Evolutionary conservation across 495 filamentous ascomycete genomes (phyloP), one percentile per base, ranked within the genome.

Genomic region (Staphylotrichum longicolle): DNA sequence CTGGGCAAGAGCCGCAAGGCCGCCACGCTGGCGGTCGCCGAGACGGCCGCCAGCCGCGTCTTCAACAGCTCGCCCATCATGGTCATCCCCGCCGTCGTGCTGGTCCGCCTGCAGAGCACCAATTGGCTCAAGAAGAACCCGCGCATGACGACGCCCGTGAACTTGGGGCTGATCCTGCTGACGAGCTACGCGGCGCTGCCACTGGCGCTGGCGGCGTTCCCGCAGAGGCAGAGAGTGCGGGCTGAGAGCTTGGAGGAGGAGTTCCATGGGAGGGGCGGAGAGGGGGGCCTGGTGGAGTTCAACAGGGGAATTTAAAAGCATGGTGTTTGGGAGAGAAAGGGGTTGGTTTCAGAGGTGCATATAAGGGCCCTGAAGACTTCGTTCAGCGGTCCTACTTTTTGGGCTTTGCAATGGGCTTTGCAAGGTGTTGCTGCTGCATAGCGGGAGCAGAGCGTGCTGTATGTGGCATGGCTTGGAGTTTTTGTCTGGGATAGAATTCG

Each of bases 61-160:
- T 75, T 98, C 63, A 98, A 97, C 74, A 88, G 91, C 57, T 96
- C 89, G 3, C 94, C 94, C 0, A 93, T 98, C 75, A 98, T 98
- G 94, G 91, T 95, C 4, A 76, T 98, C 30, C 94, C 94, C 30
- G 89, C 93, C 33, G 76, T 97, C 63, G 76, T 93, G 42, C 80
- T 96, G 59, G 88, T 96, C n/a, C 77, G 85, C 54, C 74, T 97
- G 58, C 93, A 96, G 80, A 80, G 82, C 70, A 86, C 82, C 30
- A 73, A 84, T 46, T 95, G 90, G 91, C 69, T 96, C 66, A 84
- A 83, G 73, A 75, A 74, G 59, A 83, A 88, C 63, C 91, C 93
- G 32, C 78, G 87, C 63, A 78, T 88, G 74, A 85, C 86, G 5
- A 67, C 90, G 54, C 91, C 91, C 3, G 80, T 96, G 10, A 96